Conservation (phyloP, 345 rosid species). For the Clausena lansium region DNA sequence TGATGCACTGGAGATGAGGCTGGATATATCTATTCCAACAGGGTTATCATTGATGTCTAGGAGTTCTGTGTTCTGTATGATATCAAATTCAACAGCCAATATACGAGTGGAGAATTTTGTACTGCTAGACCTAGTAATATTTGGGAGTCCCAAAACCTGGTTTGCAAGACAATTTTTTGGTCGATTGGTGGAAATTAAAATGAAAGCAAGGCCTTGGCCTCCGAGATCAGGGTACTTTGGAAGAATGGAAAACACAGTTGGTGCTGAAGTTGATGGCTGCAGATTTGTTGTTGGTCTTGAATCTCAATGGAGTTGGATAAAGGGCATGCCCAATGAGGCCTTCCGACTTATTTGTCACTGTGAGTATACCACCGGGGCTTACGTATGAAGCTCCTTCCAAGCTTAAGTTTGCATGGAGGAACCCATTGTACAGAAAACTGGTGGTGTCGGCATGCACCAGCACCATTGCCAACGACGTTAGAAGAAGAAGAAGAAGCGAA, state of each 20-base stretch:
- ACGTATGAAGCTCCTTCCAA: neutral
- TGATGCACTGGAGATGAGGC: neutral
- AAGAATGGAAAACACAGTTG: constrained; percentile 31
- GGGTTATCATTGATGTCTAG: neutral
- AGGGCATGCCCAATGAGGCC: neutral
- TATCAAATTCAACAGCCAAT: neutral
- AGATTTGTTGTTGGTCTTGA: neutral
- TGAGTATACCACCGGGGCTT: neutral
- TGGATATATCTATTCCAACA: neutral
- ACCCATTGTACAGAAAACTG: neutral
- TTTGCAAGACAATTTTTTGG: constrained; percentile 1
- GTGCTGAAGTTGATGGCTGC: constrained; percentile 26
- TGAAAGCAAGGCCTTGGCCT: constrained; percentile 42
- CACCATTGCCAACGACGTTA: neutral
- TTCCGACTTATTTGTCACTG: neutral
- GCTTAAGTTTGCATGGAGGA: neutral
- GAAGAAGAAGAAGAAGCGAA: too few relatives aligned
- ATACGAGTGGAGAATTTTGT: neutral
- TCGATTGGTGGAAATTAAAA: too few relatives aligned
- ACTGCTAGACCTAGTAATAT: neutral
- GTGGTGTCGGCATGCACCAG: neutral
- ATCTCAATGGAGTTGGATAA: neutral
- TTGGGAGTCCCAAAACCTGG: neutral
- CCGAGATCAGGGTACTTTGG: constrained; percentile 32
- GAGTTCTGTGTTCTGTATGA: neutral